Evolutionary conservation across 2,329 filamentous ascomycete genomes (phyloP).

Genomic region (Epichloe gansuensis): DNA sequence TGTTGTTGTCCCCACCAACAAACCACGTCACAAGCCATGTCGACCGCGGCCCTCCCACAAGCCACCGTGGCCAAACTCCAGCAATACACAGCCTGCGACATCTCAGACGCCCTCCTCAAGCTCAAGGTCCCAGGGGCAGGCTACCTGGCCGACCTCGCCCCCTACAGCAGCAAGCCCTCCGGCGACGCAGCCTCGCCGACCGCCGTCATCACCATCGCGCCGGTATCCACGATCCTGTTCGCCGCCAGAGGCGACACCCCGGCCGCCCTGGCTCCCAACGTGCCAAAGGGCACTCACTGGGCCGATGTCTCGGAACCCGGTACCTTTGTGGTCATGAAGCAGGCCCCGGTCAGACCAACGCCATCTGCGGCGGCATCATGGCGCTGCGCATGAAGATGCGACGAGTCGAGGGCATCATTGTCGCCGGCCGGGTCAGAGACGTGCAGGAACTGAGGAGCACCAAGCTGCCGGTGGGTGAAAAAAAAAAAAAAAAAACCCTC

Average conservation of each 20-base stretch:
- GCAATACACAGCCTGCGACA: constrained; percentile 39
- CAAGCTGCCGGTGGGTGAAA: constrained; percentile 35
- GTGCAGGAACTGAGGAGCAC: constrained; percentile 44
- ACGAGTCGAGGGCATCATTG: constrained; percentile 49
- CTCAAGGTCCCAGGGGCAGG: constrained; percentile 55
- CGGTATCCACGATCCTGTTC: constrained; percentile 51
- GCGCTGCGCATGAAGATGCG: constrained; percentile 54
- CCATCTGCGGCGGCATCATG: constrained; percentile 67
- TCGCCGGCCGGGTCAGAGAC: constrained; percentile 57
- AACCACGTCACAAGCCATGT: neutral
- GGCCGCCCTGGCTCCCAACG: constrained; percentile 28
- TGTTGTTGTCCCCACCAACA: neutral
- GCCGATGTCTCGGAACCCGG: constrained; percentile 49
- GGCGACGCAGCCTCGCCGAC: constrained; percentile 16
- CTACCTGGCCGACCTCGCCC: constrained; percentile 46
- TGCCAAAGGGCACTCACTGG: constrained; percentile 52
- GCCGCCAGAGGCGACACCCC: constrained; percentile 38
- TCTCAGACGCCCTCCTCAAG: constrained; percentile 63
- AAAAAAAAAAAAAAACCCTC: neutral
- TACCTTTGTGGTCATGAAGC: constrained; percentile 54
- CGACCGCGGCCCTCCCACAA: constrained; percentile 5
- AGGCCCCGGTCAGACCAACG: constrained; percentile 55
- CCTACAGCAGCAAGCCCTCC: constrained; percentile 18
- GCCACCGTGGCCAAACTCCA: constrained; percentile 17
- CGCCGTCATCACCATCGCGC: constrained; percentile 36